Base-by-base conservation (phyloP, 257 asterid genomes). In the Jasminum sambac region DNA sequence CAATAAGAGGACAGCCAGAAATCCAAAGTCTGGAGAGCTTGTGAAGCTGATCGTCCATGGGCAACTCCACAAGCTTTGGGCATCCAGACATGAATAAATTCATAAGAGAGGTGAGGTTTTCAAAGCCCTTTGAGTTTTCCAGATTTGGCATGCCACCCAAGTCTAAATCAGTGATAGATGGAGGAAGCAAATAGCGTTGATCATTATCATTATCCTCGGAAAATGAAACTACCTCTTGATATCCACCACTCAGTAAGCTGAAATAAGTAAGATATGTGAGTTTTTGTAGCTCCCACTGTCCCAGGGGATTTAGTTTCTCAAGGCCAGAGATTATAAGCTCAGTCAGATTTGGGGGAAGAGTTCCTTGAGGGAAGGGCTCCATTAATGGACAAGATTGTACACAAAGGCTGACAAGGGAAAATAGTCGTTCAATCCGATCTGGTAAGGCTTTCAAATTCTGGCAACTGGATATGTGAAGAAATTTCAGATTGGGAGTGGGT, bases 231-330 rank as follows among this genome's bases (percentile, higher is more conserved):
- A 71, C 43, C 59, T 66, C 58, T 16, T 43, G 55, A 66, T 64
- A 65, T 42, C 62, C 69, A 46, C 62, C 5, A 14, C 6, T 64
- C 11, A 40, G 8, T n/a, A n/a, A n/a, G 11, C 10, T 5, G 10
- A 40, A 40, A 11, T 5, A 40, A 1, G 14, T 55, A 46, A 67
- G 77, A 61, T 62, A 66, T 3, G 43, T 46, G 39, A 42, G 61
- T 10, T 36, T 21, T 26, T 57, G 63, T 17, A 71, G 74, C 26
- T 61, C 69, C 80, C 80, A 76, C 24, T 76, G 74, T 36, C 64
- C 17, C 17, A 76, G 66, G 26, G 76, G 70, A 46, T 71, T 76
- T 39, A 71, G 73, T 6, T 64, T 71, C 21, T 36, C 55, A 12
- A 70, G 58, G 5, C 37, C 12, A 4, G 11, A 16, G 21, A 71